phyloP scores from a whole-genome alignment of 129 eudicot genomes.

The Flaveria sonorensis region DNA sequence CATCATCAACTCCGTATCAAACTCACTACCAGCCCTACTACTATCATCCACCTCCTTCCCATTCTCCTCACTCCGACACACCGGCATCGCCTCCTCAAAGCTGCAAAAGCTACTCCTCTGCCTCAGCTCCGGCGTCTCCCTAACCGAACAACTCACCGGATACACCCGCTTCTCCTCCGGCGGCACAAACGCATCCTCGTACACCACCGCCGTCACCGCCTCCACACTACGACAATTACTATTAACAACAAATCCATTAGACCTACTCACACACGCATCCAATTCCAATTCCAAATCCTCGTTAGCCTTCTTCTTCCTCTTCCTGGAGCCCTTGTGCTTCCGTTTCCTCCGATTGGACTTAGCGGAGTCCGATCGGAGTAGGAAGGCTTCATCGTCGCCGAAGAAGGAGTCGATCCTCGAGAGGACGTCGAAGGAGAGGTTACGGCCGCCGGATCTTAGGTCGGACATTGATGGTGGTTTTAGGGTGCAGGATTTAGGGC shows the following conservation, averaged over 20 bases:
- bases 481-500: slow-evolving; percentile 16
- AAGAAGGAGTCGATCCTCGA: slow-evolving; percentile 37
- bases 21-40: slow-evolving; percentile 24
- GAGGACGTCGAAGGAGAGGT: slow-evolving; percentile 62
- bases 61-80: slow-evolving; percentile 45
- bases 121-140: slow-evolving; percentile 50
- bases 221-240: slow-evolving; percentile 32
- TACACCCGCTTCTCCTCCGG: slow-evolving; percentile 35
- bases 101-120: slow-evolving; percentile 52
- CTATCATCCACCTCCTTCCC: slow-evolving; percentile 39
- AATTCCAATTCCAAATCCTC: slow-evolving; percentile 10
- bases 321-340: slow-evolving; percentile 41
- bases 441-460: slow-evolving; percentile 53
- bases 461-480: slow-evolving; percentile 14
- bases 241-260: slow-evolving; percentile 25
- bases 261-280: slow-evolving; percentile 12
- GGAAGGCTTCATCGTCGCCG: slow-evolving; percentile 29
- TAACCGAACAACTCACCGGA: slow-evolving; percentile 35
- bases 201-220: slow-evolving; percentile 40
- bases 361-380: slow-evolving; percentile 51
- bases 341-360: slow-evolving; percentile 41
- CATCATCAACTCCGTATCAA: slow-evolving; percentile 32
- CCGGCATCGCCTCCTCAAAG: slow-evolving; percentile 24
- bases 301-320: slow-evolving; percentile 39
- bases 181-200: slow-evolving; percentile 43